A percentile compares a stretch with the other conserved stretches of the same genome.
These are phyloP conservation scores for Shiraia bambusicola DNA, from an alignment of 2,329 filamentous ascomycete genomes.

Conservation along the genomic window DNA sequence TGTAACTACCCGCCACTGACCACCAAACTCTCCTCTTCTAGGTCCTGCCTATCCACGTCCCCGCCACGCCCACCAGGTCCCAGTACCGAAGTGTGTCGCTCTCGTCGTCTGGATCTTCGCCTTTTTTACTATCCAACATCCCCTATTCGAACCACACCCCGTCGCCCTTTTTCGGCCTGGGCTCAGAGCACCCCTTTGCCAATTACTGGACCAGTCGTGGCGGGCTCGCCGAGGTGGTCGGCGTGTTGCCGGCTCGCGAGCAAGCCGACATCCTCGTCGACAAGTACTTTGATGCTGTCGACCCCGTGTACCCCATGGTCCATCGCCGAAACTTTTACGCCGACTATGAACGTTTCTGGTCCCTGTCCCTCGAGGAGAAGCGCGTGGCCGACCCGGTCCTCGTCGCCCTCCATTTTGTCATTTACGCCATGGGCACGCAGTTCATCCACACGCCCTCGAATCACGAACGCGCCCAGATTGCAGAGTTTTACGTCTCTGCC, in stretches of 20 bases:
- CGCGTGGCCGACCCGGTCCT: constrained; percentile 65
- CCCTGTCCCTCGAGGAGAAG: constrained; percentile 59
- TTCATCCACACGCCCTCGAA: constrained; percentile 64
- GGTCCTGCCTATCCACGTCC: constrained; percentile 21
- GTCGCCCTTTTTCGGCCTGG: constrained; percentile 79
- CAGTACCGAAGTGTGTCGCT: constrained; percentile 38
- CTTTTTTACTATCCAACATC: constrained; percentile 67
- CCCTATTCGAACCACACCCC: constrained; percentile 70
- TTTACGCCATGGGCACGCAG: constrained; percentile 76
- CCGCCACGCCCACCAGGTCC: constrained; percentile 29
- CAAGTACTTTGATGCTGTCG: constrained; percentile 62
- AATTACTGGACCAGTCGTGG: constrained; percentile 85
- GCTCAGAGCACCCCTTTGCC: constrained; percentile 74
- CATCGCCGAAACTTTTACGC: constrained; percentile 73
- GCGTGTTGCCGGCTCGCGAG: constrained; percentile 71
- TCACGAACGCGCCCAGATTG: constrained; percentile 69
- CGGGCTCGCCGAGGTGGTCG: constrained; percentile 72
- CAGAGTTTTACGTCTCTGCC: constrained; percentile 79
- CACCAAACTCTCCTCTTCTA: constrained; percentile 13
- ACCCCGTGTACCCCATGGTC: constrained; percentile 80
- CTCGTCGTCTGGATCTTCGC: constrained; percentile 48
- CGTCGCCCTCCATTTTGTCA: constrained; percentile 72
- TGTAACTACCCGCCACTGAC: constrained; percentile 13
- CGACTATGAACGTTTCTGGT: constrained; percentile 79
- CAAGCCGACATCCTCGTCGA: constrained; percentile 69